Percentiles rank a stretch among this genome's conserved stretches.
These are phyloP conservation scores for Bullera alba DNA, from an alignment of 768 basidiomycete species.

Conservation along the genomic window DNA sequence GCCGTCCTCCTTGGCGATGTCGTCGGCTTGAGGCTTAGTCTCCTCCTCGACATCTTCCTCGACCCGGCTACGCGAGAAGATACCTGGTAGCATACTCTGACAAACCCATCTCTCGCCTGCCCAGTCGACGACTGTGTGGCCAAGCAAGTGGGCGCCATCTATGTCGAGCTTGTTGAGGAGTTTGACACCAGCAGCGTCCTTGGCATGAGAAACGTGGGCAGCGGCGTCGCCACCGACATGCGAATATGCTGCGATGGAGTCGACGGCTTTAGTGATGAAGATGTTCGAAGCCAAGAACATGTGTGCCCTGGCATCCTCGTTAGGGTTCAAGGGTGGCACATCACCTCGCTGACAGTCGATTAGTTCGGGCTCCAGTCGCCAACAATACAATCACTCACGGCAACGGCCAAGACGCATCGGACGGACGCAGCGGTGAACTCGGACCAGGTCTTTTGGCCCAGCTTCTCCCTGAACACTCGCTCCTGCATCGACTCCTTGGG, in stretches of 20 bases:
- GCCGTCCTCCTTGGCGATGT: slow-evolving; percentile 13
- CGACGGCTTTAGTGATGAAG: slow-evolving; percentile 50
- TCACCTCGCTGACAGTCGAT: slow-evolving; percentile 45
- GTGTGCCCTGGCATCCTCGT: slow-evolving; percentile 46
- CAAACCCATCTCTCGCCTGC: slow-evolving; percentile 50
- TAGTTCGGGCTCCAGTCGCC: not conserved
- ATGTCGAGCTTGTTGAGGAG: slow-evolving; percentile 49
- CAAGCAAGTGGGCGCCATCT: slow-evolving; percentile 45
- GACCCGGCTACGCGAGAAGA: slow-evolving; percentile 43
- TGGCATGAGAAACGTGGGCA: slow-evolving; percentile 47
- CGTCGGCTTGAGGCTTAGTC: slow-evolving; percentile 5
- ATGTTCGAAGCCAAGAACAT: slow-evolving; percentile 50
- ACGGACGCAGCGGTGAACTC: slow-evolving; percentile 48
- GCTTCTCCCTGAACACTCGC: slow-evolving; percentile 47
- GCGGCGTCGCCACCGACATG: slow-evolving; percentile 50
- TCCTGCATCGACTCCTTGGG: slow-evolving; percentile 44
- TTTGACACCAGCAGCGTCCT: slow-evolving; percentile 48
- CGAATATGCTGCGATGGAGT: slow-evolving; percentile 46
- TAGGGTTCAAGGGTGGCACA: slow-evolving; percentile 48
- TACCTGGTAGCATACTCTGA: slow-evolving; percentile 49
- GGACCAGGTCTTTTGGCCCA: slow-evolving; percentile 46
- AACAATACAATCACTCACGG: slow-evolving; percentile 15
- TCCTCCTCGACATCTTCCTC: slow-evolving; percentile 29
- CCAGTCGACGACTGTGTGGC: slow-evolving; percentile 50
- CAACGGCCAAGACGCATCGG: slow-evolving; percentile 45